Evolutionary conservation across 2,329 filamentous ascomycete species (phyloP).

Genomic region (Beauveria rudraprayagi): DNA sequence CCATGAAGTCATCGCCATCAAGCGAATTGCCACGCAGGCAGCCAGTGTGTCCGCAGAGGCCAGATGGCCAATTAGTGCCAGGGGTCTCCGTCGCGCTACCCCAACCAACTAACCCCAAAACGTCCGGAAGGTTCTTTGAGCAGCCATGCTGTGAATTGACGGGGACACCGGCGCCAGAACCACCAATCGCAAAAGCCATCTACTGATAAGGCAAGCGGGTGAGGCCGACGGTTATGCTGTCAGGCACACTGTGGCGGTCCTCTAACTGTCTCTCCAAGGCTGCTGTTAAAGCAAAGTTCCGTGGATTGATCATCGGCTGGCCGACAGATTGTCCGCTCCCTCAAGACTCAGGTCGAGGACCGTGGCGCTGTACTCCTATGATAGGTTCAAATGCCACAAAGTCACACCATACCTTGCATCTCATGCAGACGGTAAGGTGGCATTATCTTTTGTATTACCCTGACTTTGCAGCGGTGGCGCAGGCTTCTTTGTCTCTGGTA

Average conservation of each 20-base stretch:
- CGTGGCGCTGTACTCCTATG: not conserved
- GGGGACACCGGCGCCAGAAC: conserved; percentile 16
- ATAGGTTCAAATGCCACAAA: not conserved
- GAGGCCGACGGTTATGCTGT: not conserved
- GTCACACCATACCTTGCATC: no score
- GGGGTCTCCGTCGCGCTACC: not conserved
- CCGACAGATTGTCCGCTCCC: not conserved
- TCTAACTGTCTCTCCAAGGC: not conserved
- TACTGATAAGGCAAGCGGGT: not conserved
- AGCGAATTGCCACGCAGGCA: not conserved
- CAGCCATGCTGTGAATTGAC: conserved; percentile 1
- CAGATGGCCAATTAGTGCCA: not conserved
- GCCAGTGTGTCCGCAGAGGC: not conserved
- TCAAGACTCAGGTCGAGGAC: not conserved
- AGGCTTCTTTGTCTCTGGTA: no score
- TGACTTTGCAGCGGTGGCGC: no score
- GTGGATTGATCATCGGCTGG: not conserved
- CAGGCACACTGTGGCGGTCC: not conserved
- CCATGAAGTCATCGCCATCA: not conserved
- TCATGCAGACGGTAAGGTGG: not conserved
- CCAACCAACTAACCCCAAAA: conserved; percentile 2
- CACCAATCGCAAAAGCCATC: conserved; percentile 18
- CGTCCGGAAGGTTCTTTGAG: not conserved
- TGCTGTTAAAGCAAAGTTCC: not conserved
- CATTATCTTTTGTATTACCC: no score